Evolutionary conservation across 352 stramenopile genomes (phyloP).

Genomic region (Phytopythium montanum): DNA sequence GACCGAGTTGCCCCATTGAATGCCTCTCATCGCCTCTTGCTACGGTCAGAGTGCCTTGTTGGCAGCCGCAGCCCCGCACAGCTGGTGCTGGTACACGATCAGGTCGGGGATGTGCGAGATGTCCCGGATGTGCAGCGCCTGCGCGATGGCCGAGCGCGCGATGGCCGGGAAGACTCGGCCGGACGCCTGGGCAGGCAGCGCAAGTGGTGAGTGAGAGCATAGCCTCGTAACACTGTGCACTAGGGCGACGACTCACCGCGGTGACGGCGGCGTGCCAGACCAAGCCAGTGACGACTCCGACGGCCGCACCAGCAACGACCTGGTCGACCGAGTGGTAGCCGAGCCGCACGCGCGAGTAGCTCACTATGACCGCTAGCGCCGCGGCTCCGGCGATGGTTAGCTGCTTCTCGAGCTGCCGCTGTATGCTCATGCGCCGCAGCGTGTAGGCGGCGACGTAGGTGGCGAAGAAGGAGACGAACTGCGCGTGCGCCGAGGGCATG

Average conservation of each 20-base stretch:
- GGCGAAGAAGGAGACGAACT: conserved; percentile 82
- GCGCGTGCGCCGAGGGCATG: conserved; percentile 80
- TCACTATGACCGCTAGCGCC: conserved; percentile 50
- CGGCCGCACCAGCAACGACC: conserved; percentile 44
- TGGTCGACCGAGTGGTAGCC: conserved; percentile 81
- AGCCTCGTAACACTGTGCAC: not conserved
- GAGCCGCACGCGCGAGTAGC: conserved; percentile 70
- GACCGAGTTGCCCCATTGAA: not conserved
- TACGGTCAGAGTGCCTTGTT: conserved; percentile 3
- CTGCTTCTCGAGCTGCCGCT: conserved; percentile 45
- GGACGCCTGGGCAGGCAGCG: conserved; percentile 24
- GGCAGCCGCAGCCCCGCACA: conserved; percentile 26
- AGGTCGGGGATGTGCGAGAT: conserved; percentile 74
- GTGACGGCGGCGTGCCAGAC: conserved; percentile 48
- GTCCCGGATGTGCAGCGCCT: conserved; percentile 66
- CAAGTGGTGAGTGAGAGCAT: conserved; percentile 1
- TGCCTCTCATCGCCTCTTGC: conserved; percentile 1
- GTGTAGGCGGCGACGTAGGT: conserved; percentile 73
- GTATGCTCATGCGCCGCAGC: conserved; percentile 45
- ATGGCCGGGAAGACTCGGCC: conserved; percentile 57
- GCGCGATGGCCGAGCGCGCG: conserved; percentile 36
- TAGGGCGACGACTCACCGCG: conserved; percentile 18
- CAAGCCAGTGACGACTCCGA: conserved; percentile 42
- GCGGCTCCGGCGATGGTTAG: conserved; percentile 50
- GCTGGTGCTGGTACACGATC: conserved; percentile 71